Conservation (phyloP, 192 early-diverging fungal genomes). For the Gaertneriomyces semiglobifer region DNA sequence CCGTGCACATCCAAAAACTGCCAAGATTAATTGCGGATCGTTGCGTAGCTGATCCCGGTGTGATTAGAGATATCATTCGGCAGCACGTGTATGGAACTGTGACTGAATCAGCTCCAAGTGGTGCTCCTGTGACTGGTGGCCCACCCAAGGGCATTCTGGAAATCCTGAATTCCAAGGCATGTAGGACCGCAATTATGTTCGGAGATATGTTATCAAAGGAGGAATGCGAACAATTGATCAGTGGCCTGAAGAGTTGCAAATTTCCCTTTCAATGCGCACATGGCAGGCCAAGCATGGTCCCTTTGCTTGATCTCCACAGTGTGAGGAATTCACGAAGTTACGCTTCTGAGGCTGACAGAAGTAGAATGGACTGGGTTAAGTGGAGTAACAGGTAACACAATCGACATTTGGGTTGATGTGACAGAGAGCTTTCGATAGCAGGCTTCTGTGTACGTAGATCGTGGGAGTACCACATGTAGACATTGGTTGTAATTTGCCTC, state of each 20-base stretch:
- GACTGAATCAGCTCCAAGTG: conserved; percentile 31
- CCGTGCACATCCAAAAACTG: conserved; percentile 31
- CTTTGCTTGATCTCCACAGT: conserved; percentile 6
- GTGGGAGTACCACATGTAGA: no score
- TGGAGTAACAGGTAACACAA: no score
- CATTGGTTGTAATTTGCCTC: no score
- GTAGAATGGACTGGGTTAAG: no score
- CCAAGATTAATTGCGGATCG: conserved; percentile 60
- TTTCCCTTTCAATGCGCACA: conserved; percentile 49
- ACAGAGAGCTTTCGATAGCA: no score
- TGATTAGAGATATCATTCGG: conserved; percentile 48
- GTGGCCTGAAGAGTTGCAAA: conserved; percentile 47
- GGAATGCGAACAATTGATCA: conserved; percentile 53
- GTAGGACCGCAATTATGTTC: conserved; percentile 75
- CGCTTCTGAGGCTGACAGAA: no score
- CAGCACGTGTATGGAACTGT: conserved; percentile 45
- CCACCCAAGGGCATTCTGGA: conserved; percentile 66
- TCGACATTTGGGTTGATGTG: no score
- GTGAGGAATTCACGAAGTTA: neutral
- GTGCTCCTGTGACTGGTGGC: conserved; percentile 7
- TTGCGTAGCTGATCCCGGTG: conserved; percentile 50
- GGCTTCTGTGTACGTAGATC: no score
- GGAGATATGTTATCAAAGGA: conserved; percentile 52
- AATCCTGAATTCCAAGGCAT: conserved; percentile 72
- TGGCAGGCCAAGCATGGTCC: conserved; percentile 42